Conservation (phyloP, 2,329 filamentous ascomycete genomes). For the Xylogone sp. region DNA sequence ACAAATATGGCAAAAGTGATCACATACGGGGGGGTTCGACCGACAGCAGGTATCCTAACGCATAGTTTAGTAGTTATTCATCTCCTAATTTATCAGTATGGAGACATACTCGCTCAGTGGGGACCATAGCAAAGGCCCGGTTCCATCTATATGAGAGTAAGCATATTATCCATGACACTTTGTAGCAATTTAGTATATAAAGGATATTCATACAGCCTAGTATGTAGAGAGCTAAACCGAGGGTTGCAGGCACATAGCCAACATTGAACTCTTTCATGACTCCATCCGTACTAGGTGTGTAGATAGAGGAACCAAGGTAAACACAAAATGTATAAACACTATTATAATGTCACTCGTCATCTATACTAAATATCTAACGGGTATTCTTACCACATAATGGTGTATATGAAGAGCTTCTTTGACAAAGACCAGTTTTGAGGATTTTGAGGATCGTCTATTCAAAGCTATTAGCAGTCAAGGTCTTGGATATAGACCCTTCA, state of each 20-base stretch:
- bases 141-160: slow-evolving; percentile 34
- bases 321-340: slow-evolving; percentile 53
- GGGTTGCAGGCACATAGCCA: slow-evolving; percentile 42
- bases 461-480: background rate
- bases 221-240: slow-evolving; percentile 58
- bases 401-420: slow-evolving; percentile 41
- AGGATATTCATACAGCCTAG: slow-evolving; percentile 36
- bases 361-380: no score
- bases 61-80: background rate
- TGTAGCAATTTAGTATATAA: background rate
- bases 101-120: slow-evolving; percentile 51
- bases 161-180: background rate
- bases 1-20: slow-evolving; percentile 65
- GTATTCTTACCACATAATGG: background rate
- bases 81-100: background rate
- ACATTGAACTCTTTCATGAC: slow-evolving; percentile 49
- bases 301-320: slow-evolving; percentile 47
- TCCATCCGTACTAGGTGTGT: slow-evolving; percentile 40
- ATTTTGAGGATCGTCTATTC: slow-evolving; percentile 47
- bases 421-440: slow-evolving; percentile 48
- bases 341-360: background rate
- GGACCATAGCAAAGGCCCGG: slow-evolving; percentile 60
- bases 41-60: slow-evolving; percentile 59
- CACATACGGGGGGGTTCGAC: slow-evolving; percentile 64
- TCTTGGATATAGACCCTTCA: background rate